Conservation (phyloP, 1,284 basidiomycete species). For the Fomitopsis betulina region DNA sequence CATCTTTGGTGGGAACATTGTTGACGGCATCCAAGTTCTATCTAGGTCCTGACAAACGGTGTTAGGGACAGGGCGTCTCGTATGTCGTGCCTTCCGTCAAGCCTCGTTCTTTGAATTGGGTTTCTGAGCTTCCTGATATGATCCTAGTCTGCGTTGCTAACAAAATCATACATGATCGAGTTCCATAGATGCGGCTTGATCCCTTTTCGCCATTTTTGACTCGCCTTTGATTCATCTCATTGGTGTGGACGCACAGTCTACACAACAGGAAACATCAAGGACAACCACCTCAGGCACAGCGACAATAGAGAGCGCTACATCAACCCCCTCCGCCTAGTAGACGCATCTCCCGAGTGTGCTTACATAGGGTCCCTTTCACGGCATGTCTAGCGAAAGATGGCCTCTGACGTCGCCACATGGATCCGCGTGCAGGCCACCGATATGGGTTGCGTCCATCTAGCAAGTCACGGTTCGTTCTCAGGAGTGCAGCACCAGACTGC, state of each 20-base stretch:
- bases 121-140: background rate
- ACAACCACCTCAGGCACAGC: too few relatives aligned
- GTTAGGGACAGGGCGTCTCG: background rate
- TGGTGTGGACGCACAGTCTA: background rate
- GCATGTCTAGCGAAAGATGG: background rate
- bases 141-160: background rate
- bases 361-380: background rate
- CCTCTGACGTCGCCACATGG: slow-evolving; percentile 4
- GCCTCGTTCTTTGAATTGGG: background rate
- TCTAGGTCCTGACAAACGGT: background rate
- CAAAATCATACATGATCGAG: background rate
- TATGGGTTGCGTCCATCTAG: background rate
- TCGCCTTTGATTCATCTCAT: background rate
- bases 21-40: background rate
- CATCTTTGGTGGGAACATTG: background rate
- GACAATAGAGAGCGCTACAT: background rate
- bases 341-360: background rate
- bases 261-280: background rate
- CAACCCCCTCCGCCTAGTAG: background rate
- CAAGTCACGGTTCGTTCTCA: background rate
- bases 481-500: background rate
- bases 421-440: background rate
- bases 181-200: background rate
- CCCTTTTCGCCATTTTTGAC: background rate
- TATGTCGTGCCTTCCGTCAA: background rate